Conservation (phyloP, 306 rosid species). For the Delonix regia region DNA sequence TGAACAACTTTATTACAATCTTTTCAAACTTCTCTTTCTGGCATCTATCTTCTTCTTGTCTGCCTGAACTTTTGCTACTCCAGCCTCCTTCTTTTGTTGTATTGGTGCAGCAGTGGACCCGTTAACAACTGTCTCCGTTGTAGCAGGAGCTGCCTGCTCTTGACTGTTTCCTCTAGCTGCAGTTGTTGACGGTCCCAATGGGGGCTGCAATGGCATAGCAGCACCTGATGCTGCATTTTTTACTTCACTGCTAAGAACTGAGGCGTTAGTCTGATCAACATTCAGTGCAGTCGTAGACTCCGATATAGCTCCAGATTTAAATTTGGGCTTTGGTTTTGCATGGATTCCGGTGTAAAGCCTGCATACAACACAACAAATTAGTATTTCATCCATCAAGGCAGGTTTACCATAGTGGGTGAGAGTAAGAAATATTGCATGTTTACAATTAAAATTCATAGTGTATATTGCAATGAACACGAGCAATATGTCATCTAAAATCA, state of each 20-base stretch:
- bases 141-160: constrained; percentile 51
- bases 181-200: constrained; percentile 43
- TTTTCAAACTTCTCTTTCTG: constrained; percentile 96
- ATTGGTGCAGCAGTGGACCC: constrained; percentile 39
- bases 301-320: constrained; percentile 88
- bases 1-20: constrained; percentile 62
- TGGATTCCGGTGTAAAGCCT: constrained; percentile 96
- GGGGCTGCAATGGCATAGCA: constrained; percentile 49
- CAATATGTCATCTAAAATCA: constrained; percentile 2
- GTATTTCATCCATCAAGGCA: not conserved
- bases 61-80: constrained; percentile 63
- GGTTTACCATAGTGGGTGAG: not conserved
- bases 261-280: constrained; percentile 74
- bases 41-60: constrained; percentile 98
- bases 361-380: constrained; percentile 36
- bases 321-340: constrained; percentile 87
- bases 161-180: constrained; percentile 57
- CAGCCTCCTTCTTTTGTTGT: constrained; percentile 62
- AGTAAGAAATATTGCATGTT: not conserved
- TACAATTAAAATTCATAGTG: not conserved
- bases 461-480: not conserved
- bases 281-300: constrained; percentile 95
- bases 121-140: constrained; percentile 45
- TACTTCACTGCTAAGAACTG: constrained; percentile 58
- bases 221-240: constrained; percentile 49